phyloP scores from a whole-genome alignment of 192 early-diverging fungal species.

The Funneliformis geosporum region DNA sequence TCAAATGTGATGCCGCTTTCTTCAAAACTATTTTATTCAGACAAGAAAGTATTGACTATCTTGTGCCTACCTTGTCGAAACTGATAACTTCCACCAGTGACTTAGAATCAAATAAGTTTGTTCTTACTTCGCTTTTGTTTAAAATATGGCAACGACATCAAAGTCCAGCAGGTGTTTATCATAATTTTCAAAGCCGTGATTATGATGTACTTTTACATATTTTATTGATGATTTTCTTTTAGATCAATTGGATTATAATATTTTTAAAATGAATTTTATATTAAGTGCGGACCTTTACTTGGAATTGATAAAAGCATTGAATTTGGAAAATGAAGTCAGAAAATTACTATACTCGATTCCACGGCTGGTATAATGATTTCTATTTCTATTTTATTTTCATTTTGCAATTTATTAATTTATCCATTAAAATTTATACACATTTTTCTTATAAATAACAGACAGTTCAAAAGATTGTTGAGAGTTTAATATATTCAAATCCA shows the following conservation, averaged over 20 bases:
- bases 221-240: neutral
- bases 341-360: neutral
- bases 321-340: neutral
- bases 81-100: neutral
- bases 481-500: neutral
- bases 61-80: neutral
- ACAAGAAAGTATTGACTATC: neutral
- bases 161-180: neutral
- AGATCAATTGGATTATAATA: conserved; percentile 4
- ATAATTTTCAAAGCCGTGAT: neutral
- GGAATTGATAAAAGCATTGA: neutral
- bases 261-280: neutral
- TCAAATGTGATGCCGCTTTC: neutral
- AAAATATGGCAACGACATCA: neutral
- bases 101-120: neutral
- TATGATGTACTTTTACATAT: neutral
- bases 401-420: neutral
- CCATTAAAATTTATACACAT: neutral
- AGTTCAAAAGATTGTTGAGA: neutral
- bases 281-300: neutral
- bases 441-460: neutral
- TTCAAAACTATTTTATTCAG: neutral
- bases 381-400: neutral
- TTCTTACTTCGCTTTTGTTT: conserved; percentile 1
- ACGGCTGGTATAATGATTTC: neutral